Evolutionary conservation across 352 stramenopile genomes (phyloP), one percentile per base, ranked within the genome.

Genomic region (Phytophthora melonis): DNA sequence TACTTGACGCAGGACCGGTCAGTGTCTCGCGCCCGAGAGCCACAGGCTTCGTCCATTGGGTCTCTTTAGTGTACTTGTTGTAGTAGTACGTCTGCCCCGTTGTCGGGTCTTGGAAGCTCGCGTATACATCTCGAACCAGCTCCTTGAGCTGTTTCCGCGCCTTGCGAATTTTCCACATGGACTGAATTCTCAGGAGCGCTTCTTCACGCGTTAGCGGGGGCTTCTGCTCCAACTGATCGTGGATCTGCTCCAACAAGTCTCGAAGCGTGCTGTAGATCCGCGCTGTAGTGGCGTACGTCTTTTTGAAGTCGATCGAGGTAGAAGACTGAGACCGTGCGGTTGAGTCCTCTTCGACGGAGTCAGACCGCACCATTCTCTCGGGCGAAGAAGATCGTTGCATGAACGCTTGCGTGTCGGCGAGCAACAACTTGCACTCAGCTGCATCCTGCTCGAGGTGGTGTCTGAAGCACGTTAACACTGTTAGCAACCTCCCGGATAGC

Each of bases 71-170:
- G 19, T 77, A 75, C 6, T 75, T 88, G 82, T 96, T 96, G 80
- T 90, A 92, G 77, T 94, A 96, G 67, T 94, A 95, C 34, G 78
- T 89, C 65, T 86, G 41, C 8, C 86, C 86, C 3, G 86, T 93
- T 8, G 58, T 53, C 3, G 86, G 84, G 66, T 96, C 87, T 59
- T 87, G 70, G 34, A 89, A 85, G 25, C 69, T 82, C 32, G 86
- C 47, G 57, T 92, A 96, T 25, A 93, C 78, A 11, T 81, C 87
- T 21, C 68, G 81, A 5, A 93, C 62, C 4, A 95, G 71, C 39
- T 76, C 72, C 45, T 84, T 83, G 16, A 95, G 75, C 36, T 92
- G 84, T 53, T 93, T 93, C 34, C 87, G 82, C 3, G 89, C 86
- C 58, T 82, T 81, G 14, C 85, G 86, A 10, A 93, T 79, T 36